Evolutionary conservation across 306 rosid genomes (phyloP).

Genomic region (Pyrus bretschneideri): DNA sequence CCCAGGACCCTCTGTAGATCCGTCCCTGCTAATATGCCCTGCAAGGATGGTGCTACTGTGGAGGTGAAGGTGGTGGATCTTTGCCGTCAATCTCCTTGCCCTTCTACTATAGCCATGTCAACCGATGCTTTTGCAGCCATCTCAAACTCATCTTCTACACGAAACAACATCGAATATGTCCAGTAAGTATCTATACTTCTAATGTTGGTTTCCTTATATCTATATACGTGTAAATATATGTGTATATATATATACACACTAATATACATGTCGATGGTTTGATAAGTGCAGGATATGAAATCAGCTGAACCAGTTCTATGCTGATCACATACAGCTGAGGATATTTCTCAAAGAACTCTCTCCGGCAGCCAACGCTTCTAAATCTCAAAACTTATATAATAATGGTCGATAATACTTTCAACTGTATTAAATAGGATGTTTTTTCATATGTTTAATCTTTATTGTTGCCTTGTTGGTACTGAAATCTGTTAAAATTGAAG

Average conservation of each 20-base stretch:
- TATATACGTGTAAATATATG: neutral
- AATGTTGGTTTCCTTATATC: neutral
- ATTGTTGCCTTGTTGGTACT: too few relatives aligned
- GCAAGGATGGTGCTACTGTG: constrained; percentile 40
- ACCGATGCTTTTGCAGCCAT: constrained; percentile 41
- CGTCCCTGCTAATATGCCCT: constrained; percentile 17
- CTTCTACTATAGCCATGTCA: constrained; percentile 44
- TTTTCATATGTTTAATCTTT: too few relatives aligned
- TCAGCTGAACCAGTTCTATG: neutral
- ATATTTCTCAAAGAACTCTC: too few relatives aligned
- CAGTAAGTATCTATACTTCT: constrained; percentile 24
- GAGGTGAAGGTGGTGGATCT: constrained; percentile 60
- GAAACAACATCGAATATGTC: constrained; percentile 50
- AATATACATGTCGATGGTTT: neutral
- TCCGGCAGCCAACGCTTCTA: too few relatives aligned
- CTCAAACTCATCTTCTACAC: constrained; percentile 29
- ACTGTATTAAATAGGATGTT: too few relatives aligned
- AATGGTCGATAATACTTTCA: too few relatives aligned
- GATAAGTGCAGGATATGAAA: neutral
- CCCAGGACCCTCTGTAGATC: too few relatives aligned
- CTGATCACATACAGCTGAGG: too few relatives aligned
- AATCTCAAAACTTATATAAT: too few relatives aligned
- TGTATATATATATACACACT: too few relatives aligned
- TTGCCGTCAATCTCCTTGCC: constrained; percentile 37
- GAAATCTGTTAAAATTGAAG: too few relatives aligned